Conservation (phyloP, 352 stramenopile genomes). For the Globisporangium echinulatum region DNA sequence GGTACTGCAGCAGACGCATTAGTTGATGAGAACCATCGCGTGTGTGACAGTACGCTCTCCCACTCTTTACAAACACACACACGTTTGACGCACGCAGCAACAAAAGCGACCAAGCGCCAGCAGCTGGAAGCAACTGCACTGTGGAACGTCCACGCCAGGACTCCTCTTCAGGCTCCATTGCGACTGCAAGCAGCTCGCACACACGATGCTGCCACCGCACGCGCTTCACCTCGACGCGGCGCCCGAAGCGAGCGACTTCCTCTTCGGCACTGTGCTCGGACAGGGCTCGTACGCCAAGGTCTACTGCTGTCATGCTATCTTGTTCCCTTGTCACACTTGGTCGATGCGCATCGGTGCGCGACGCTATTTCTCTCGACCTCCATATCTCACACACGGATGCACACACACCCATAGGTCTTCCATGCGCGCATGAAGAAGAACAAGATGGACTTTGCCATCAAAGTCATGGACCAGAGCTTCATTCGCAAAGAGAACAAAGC, state of each 20-base stretch:
- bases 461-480: slow-evolving; percentile 90
- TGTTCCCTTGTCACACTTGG: no score
- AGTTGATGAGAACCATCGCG: not conserved
- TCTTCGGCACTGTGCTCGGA: slow-evolving; percentile 81
- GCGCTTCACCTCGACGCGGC: slow-evolving; percentile 52
- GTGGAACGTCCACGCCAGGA: no score
- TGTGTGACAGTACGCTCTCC: not conserved
- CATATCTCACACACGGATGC: not conserved
- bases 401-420: slow-evolving; percentile 48
- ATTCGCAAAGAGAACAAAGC: slow-evolving; percentile 91
- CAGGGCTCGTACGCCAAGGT: slow-evolving; percentile 88
- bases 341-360: no score
- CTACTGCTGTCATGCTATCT: not conserved
- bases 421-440: slow-evolving; percentile 83
- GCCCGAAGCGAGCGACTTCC: slow-evolving; percentile 73
- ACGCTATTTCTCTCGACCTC: not conserved
- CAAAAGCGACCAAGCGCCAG: not conserved
- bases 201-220: slow-evolving; percentile 21
- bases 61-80: not conserved
- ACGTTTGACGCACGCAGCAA: not conserved
- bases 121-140: no score
- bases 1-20: not conserved
- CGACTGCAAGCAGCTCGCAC: not conserved
- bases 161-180: no score
- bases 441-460: slow-evolving; percentile 79